Evolutionary conservation across 192 early-diverging fungal species (phyloP).

Genomic region (Ambispora gerdemannii): DNA sequence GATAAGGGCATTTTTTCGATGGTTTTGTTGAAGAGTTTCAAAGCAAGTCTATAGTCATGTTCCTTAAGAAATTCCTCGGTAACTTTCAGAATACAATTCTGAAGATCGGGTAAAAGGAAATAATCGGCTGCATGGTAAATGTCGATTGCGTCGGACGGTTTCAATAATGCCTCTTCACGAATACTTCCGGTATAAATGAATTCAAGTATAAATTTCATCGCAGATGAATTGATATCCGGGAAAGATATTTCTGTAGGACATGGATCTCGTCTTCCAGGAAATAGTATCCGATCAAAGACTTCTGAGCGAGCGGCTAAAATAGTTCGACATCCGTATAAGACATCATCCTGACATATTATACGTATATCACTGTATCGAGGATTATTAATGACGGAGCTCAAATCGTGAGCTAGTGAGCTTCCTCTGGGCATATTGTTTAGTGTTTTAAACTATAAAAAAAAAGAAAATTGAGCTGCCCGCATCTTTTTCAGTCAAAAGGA

Average conservation of each 20-base stretch:
- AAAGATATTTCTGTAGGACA: not conserved
- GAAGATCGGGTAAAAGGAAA: not conserved
- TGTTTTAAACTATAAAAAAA: not conserved
- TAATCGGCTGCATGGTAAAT: not conserved
- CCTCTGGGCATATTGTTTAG: not conserved
- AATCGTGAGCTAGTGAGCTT: not conserved
- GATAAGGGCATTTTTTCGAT: not conserved
- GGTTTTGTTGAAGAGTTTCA: not conserved
- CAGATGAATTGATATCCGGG: not conserved
- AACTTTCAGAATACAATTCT: not conserved
- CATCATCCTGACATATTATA: constrained; percentile 1
- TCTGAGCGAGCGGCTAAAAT: constrained; percentile 25
- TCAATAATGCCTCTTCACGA: not conserved
- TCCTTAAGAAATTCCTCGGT: not conserved
- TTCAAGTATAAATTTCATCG: constrained; percentile 12
- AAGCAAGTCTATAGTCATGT: not conserved
- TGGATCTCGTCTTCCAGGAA: constrained; percentile 7
- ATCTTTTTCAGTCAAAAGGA: not conserved
- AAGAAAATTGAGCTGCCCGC: not conserved
- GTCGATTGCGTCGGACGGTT: not conserved
- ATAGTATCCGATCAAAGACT: constrained; percentile 12
- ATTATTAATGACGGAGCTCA: constrained; percentile 1
- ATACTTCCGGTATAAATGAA: constrained; percentile 14
- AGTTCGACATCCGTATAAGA: not conserved
- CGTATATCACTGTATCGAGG: constrained; percentile 2